Conservation (phyloP, 345 rosid species). For the Melastoma malabathricum region DNA sequence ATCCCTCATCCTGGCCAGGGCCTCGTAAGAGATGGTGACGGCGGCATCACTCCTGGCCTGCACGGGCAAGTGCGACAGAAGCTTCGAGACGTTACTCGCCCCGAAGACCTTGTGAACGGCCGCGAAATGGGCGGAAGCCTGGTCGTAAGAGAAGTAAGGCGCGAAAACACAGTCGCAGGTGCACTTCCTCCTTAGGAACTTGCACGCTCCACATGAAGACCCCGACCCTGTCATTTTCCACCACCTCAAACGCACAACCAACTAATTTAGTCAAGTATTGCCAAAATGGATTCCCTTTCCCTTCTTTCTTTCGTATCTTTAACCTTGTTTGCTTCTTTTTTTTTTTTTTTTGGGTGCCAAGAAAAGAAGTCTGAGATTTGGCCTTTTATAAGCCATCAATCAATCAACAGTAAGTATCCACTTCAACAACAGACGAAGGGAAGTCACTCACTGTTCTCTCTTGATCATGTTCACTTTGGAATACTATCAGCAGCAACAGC, state of each 20-base stretch:
- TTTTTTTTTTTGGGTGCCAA: slow-evolving; percentile 14
- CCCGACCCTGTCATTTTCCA: slow-evolving; percentile 60
- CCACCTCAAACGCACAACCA: too few relatives aligned
- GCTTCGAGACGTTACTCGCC: slow-evolving; percentile 68
- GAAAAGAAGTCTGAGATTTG: slow-evolving; percentile 17
- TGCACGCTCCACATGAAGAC: slow-evolving; percentile 82
- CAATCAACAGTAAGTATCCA: too few relatives aligned
- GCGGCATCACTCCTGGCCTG: slow-evolving; percentile 47
- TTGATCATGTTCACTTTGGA: background rate
- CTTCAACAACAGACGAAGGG: too few relatives aligned
- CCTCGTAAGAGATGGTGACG: slow-evolving; percentile 50
- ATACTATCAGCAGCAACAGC: too few relatives aligned
- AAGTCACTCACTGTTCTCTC: background rate
- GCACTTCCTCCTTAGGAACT: slow-evolving; percentile 67
- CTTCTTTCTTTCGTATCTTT: too few relatives aligned
- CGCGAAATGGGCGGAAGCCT: slow-evolving; percentile 49
- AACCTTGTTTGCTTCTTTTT: background rate
- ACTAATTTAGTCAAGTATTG: slow-evolving; percentile 8
- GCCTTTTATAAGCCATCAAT: slow-evolving; percentile 28
- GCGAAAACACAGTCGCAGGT: slow-evolving; percentile 52
- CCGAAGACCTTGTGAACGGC: slow-evolving; percentile 78
- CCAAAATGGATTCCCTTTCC: slow-evolving; percentile 11
- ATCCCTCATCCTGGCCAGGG: slow-evolving; percentile 47
- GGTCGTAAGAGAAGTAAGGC: slow-evolving; percentile 57
- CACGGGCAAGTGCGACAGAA: slow-evolving; percentile 37